phyloP scores from a whole-genome alignment of 176 grass and related monocot genomes.

The Phragmites australis region DNA sequence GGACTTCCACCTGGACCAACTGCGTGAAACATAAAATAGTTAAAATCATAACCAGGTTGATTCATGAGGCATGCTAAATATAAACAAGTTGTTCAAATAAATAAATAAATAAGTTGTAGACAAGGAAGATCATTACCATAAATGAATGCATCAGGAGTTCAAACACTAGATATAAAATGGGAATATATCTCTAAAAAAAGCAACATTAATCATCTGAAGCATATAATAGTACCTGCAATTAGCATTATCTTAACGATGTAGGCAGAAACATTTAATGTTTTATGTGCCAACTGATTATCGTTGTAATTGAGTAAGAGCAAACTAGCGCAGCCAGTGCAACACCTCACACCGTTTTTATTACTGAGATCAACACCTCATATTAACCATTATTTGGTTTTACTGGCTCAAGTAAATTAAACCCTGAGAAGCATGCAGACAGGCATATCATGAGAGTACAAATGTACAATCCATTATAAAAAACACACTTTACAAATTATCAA shows the following conservation, averaged over 20 bases:
- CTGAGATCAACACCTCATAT: neutral
- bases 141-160: constrained; percentile 1
- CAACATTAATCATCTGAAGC: neutral
- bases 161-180: neutral
- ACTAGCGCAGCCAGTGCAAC: neutral
- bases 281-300: neutral
- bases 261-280: neutral
- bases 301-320: neutral
- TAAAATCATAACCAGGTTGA: neutral
- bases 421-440: neutral
- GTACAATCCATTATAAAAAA: neutral
- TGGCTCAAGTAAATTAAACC: neutral
- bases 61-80: constrained; percentile 4
- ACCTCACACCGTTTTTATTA: neutral
- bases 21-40: constrained; percentile 27
- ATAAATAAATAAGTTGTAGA: neutral
- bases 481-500: neutral
- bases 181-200: neutral
- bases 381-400: neutral
- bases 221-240: neutral
- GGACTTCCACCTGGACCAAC: constrained; percentile 94
- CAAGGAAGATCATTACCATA: neutral
- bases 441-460: neutral
- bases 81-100: neutral
- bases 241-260: neutral